Base-by-base conservation (phyloP, 2,329 filamentous ascomycete genomes). In the Sclerotinia minor region DNA sequence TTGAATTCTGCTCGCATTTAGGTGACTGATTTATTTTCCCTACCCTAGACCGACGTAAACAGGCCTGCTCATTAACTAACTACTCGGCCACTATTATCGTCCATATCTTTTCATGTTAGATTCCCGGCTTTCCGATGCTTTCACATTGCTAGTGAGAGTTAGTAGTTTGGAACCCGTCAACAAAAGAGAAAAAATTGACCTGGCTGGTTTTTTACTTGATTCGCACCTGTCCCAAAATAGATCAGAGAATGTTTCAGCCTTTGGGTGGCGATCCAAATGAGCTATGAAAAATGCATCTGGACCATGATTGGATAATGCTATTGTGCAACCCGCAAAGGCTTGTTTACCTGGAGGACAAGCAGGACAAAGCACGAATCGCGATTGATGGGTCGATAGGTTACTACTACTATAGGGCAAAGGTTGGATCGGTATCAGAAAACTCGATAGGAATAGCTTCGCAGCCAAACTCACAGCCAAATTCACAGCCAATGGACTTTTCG, bases 171-270 rank as follows among this genome's bases (percentile, higher is more conserved):
- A 13, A 41, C 5, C 38, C 44, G 49, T 60, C 58, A 35, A 60
- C 44, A 29, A 49, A 24, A 50, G 17, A 41, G 58, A 38, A 61
- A 61, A 38, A 24, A 24, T 11, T 35, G 21, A 50, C 24, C 45
- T 11, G 7, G 29, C 29, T 61, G 38, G 45, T 15, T 26, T 26
- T 13, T 26, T 13, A 21, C 45, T 26, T 26, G 45, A 50, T 61
- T 38, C 45, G 59, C 38, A 35, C 45, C 59, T 32, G 4, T 50
- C 45, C 59, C 38, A 50, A 61, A 61, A 61, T 61, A 61, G 59
- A 61, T 50, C 45, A 24, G 15, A n/a, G 7, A n/a, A 61, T 50
- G 38, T 59, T 59, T 41, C 55, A 59, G n/a, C 24, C 45, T 59
- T 59, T 59, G 24, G 29, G 58, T 49, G 44, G 44, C 58, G 44